These are phyloP conservation scores for Wickerhamomyces sp. DNA, from an alignment of 1,139 yeast species.

Conservation along the genomic window DNA sequence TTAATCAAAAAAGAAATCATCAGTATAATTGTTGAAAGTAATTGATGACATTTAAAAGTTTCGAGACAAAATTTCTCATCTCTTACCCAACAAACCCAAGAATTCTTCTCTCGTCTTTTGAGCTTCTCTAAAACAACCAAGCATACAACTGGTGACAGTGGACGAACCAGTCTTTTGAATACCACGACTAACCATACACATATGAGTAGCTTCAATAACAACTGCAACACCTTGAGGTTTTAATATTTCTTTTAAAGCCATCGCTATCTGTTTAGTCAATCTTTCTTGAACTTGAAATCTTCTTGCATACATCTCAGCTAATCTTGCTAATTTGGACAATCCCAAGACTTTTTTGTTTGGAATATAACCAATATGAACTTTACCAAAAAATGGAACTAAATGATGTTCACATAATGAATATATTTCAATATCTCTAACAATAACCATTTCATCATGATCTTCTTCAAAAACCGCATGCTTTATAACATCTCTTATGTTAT, in stretches of 20 bases:
- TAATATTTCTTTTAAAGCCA: slow-evolving; percentile 86
- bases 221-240: slow-evolving; percentile 97
- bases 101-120: slow-evolving; percentile 97
- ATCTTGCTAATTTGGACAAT: slow-evolving; percentile 83
- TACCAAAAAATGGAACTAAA: slow-evolving; percentile 93
- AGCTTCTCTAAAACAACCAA: slow-evolving; percentile 88
- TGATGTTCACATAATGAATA: slow-evolving; percentile 96
- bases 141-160: slow-evolving; percentile 94
- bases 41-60: background rate
- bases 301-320: slow-evolving; percentile 95
- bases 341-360: slow-evolving; percentile 96
- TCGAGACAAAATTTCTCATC: slow-evolving; percentile 13
- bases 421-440: slow-evolving; percentile 89
- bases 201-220: slow-evolving; percentile 94
- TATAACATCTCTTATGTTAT: slow-evolving; percentile 79
- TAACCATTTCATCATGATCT: slow-evolving; percentile 98
- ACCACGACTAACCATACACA: slow-evolving; percentile 99
- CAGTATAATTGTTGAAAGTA: background rate
- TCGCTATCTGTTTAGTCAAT: slow-evolving; percentile 92
- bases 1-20: background rate
- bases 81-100: slow-evolving; percentile 69
- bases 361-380: slow-evolving; percentile 93
- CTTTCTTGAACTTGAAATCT: slow-evolving; percentile 96
- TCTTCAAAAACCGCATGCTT: slow-evolving; percentile 96
- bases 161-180: slow-evolving; percentile 92